Percentiles rank a stretch among this genome's conserved stretches.
phyloP scores from a whole-genome alignment of 176 grass and related monocot genomes.

The Ensete ventricosum region DNA sequence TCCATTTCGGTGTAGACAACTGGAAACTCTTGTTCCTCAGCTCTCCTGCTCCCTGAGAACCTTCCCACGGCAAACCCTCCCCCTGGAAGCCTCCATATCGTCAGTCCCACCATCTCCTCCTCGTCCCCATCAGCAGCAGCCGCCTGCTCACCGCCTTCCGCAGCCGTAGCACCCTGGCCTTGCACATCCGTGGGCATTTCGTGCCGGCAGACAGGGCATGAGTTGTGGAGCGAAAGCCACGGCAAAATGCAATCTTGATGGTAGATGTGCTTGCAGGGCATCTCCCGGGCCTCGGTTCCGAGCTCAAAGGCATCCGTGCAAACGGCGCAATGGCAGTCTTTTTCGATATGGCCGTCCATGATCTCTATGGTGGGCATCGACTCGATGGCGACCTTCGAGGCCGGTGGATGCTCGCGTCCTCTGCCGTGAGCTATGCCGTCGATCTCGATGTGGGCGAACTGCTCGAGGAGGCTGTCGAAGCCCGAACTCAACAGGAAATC shows the following conservation, averaged over 20 bases:
- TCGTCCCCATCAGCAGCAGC: neutral
- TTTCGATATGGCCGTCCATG: neutral
- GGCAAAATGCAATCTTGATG: constrained; percentile 27
- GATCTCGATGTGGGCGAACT: neutral
- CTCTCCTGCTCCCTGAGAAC: neutral
- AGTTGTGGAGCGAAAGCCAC: constrained; percentile 18
- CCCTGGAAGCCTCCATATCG: neutral
- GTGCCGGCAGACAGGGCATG: constrained; percentile 25
- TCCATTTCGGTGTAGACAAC: neutral
- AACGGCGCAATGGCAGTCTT: constrained; percentile 7
- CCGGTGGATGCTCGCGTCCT: constrained; percentile 4
- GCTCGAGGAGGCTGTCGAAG: constrained; percentile 8
- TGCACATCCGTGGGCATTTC: constrained; percentile 10
- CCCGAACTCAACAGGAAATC: neutral
- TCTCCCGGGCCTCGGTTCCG: constrained; percentile 19
- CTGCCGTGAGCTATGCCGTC: neutral
- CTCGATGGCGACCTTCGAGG: constrained; percentile 66
- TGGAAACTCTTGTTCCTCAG: neutral
- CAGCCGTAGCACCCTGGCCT: neutral
- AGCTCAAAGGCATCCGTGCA: constrained; percentile 21
- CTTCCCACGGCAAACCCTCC: neutral
- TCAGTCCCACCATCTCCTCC: neutral
- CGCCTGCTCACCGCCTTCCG: neutral
- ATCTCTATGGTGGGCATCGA: constrained; percentile 31
- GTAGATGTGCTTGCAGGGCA: constrained; percentile 26